Evolutionary conservation across 2,329 filamentous ascomycete genomes (phyloP), one percentile per base, ranked within the genome.

Genomic region (Leptoxyphium fumago): DNA sequence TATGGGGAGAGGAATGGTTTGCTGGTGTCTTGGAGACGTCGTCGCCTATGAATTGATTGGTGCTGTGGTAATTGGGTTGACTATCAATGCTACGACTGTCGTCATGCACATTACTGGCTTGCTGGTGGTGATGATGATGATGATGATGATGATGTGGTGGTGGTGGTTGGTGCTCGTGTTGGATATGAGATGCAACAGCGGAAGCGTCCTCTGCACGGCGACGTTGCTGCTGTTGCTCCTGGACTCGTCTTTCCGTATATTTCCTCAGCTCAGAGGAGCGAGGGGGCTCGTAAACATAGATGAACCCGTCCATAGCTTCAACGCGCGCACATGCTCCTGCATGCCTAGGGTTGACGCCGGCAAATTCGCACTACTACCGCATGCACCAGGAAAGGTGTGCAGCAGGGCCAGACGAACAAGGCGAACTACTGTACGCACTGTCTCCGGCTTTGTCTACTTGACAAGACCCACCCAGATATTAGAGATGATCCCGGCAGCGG

Each of bases 241-340:
- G 47, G 21, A 45, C 43, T 21, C 50, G 51, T 15, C 29, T 43
- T 34, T 50, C 48, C 5, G 40, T 47, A 41, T 45, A 53, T 29
- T 43, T 39, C 29, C 45, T 39, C 42, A 50, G 53, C 34, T 38
- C 49, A 17, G 40, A 34, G 14, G 54, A 52, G n/a, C 43, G 44
- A n/a, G 51, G 45, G 43, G 36, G 42, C 10, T 45, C 21, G 43
- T 53, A 50, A 38, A 48, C 50, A 45, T 48, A 54, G 41, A 51
- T 45, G 30, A 48, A 39, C 10, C 48, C 49, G 28, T 45, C 42
- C 41, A 44, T 41, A 39, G 15, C 32, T 32, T 17, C 38, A 17
- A 18, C 38, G 38, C 14, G 13, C 38, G 11, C 38, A 15, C 32
- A 36, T 36, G 32, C 32, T 36, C 32, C 32, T 36, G 32, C 32